These are phyloP conservation scores for Parathielavia appendiculata DNA, from an alignment of 495 filamentous ascomycete genomes.

Conservation along the genomic window DNA sequence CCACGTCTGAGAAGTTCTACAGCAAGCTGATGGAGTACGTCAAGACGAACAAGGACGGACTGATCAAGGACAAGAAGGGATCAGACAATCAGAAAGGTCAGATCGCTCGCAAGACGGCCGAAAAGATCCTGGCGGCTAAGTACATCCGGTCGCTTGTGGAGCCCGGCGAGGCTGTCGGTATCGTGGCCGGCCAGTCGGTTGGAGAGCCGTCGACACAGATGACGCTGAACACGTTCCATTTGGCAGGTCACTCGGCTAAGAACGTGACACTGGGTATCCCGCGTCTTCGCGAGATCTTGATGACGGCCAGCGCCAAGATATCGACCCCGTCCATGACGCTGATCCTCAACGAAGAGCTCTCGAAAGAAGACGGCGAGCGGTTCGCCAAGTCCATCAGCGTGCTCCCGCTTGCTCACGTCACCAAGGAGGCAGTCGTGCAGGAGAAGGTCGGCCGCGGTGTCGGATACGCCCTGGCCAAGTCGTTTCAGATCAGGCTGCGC, in stretches of 20 bases:
- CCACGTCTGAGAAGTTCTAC: slow-evolving; percentile 85
- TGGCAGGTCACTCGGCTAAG: slow-evolving; percentile 95
- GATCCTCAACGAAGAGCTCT: slow-evolving; percentile 65
- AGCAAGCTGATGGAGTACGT: slow-evolving; percentile 58
- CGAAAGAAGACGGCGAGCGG: slow-evolving; percentile 60
- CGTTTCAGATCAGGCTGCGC: slow-evolving; percentile 72
- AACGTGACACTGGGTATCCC: slow-evolving; percentile 99
- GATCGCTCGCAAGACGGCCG: slow-evolving; percentile 68
- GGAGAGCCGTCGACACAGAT: slow-evolving; percentile 98
- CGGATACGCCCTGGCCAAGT: slow-evolving; percentile 65
- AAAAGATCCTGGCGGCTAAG: slow-evolving; percentile 79
- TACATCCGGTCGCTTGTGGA: slow-evolving; percentile 92
- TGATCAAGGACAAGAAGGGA: slow-evolving; percentile 73
- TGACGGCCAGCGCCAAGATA: slow-evolving; percentile 87
- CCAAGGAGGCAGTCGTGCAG: slow-evolving; percentile 73
- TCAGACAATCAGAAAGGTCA: slow-evolving; percentile 17
- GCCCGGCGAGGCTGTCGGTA: slow-evolving; percentile 94
- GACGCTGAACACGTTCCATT: slow-evolving; percentile 99
- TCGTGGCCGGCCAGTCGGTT: slow-evolving; percentile 93
- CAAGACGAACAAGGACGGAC: slow-evolving; percentile 66
- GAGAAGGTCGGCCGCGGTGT: slow-evolving; percentile 68
- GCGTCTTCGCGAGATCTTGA: slow-evolving; percentile 92
- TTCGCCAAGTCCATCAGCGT: slow-evolving; percentile 93
- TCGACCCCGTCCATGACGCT: slow-evolving; percentile 92
- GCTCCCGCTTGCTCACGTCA: slow-evolving; percentile 77